phyloP scores from a whole-genome alignment of 805 yeast genomes.

The Ogataea parapolymorpha region DNA sequence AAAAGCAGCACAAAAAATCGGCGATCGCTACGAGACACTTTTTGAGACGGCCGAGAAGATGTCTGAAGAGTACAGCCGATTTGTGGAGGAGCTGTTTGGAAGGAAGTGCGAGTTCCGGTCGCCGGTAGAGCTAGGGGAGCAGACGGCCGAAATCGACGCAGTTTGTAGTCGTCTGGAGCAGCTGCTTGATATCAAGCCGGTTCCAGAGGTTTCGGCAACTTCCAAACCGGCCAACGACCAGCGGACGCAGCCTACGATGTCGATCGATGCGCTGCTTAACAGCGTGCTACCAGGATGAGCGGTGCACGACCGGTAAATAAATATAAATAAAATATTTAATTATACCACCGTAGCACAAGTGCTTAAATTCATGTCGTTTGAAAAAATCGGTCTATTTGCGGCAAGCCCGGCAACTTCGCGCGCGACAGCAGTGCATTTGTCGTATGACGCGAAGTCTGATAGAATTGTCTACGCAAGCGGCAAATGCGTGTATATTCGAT shows the following conservation, averaged over 20 bases:
- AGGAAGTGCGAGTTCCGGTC: background rate
- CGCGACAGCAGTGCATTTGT: conserved; percentile 65
- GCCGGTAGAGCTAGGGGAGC: background rate
- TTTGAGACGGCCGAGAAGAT: conserved; percentile 1
- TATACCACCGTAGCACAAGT: background rate
- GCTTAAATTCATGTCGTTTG: conserved; percentile 17
- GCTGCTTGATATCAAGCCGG: conserved; percentile 6
- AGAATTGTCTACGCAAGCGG: conserved; percentile 81
- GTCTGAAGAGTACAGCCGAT: background rate
- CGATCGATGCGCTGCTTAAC: conserved; percentile 3
- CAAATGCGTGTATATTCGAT: conserved; percentile 70
- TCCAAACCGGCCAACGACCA: background rate
- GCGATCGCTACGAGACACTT: background rate
- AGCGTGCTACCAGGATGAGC: conserved; percentile 2
- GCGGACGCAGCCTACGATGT: background rate
- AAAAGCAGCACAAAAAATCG: background rate
- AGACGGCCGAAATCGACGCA: too few species aligned
- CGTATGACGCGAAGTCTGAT: conserved; percentile 68
- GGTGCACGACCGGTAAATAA: conserved; percentile 2
- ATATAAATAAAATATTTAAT: background rate
- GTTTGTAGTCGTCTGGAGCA: conserved; percentile 1
- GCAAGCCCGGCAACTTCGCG: conserved; percentile 79
- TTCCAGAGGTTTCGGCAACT: background rate
- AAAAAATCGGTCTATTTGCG: conserved; percentile 42
- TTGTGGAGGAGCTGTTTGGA: background rate